These are phyloP conservation scores for Dictyostelium capitatum DNA, from an alignment of 78 protist genomes.

Conservation along the genomic window DNA sequence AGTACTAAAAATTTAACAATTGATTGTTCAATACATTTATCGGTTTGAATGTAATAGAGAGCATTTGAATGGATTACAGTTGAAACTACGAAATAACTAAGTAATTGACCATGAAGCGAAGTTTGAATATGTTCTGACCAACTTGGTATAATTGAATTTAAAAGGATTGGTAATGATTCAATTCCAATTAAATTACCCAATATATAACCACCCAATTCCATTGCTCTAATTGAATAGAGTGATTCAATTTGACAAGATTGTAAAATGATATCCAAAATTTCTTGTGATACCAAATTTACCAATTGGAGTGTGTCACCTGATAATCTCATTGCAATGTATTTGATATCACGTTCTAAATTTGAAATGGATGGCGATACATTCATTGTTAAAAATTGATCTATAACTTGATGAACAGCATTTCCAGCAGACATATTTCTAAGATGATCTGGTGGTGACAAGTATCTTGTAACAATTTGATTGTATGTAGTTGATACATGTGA, in stretches of 20 bases:
- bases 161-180: constrained; percentile 57
- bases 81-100: constrained; percentile 24
- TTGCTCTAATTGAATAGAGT: neutral
- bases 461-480: neutral
- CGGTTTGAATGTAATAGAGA: constrained; percentile 16
- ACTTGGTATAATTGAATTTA: constrained; percentile 63
- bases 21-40: constrained; percentile 23
- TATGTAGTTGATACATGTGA: constrained; percentile 19
- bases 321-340: neutral
- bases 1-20: constrained; percentile 12
- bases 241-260: neutral
- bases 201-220: constrained; percentile 70
- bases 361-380: neutral
- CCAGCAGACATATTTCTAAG: neutral
- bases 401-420: neutral
- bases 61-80: constrained; percentile 27
- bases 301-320: neutral
- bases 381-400: neutral
- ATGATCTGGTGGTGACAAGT: constrained; percentile 34
- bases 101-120: constrained; percentile 12
- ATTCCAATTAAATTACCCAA: constrained; percentile 54
- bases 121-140: constrained; percentile 37
- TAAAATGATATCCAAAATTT: neutral
- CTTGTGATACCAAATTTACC: neutral
- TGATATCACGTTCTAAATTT: neutral